Base-by-base conservation (phyloP, 495 filamentous ascomycete genomes). In the Cryomyces minteri region DNA sequence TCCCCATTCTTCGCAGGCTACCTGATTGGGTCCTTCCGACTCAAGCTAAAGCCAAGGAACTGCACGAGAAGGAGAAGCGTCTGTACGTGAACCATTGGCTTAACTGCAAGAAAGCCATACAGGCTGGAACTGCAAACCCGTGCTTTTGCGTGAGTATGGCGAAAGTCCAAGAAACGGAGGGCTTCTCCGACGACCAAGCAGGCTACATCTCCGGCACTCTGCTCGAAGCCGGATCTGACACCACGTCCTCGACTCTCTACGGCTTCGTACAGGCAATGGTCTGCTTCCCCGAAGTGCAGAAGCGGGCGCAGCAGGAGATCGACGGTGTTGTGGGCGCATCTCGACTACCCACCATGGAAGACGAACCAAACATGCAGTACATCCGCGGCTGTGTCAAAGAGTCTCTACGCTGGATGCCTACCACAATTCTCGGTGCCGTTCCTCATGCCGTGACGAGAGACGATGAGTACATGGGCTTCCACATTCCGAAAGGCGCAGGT, bases 31-130 rank as follows among this genome's bases (percentile, higher is more conserved):
- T 70, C 25, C 43, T 66, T 0, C 18, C 18, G 2, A 25, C 18
- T 25, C 18, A 25, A 39, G 51, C 40, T 37, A 31, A 52, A 25
- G 57, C 60, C 4, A 58, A 45, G 43, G 46, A 57, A 14, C 42
- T 62, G 0, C 45, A 63, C 28, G 34, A 54, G 39, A 48, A 53
- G 28, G 63, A 66, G 46, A 45, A 39, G 25, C 7, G 47, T 31
- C 40, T 71, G 0, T 70, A 63, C 43, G 36, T 58, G 1, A 56
- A 55, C 1, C 60, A 66, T 43, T 70, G 65, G 57, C 40, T 65
- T 8, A 51, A 54, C 5, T 60, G 57, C 7, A 67, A 66, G 41
- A 44, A 53, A 25, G 57, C 58, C 6, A 53, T 62, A 8, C 41
- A 51, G 25, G 49, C 56, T 4, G 57, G 61, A 6, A 59, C 44